Percentiles rank a stretch among this genome's conserved stretches.
These are phyloP conservation scores for Castanopsis chinensis DNA, from an alignment of 306 rosid species.

Conservation along the genomic window DNA sequence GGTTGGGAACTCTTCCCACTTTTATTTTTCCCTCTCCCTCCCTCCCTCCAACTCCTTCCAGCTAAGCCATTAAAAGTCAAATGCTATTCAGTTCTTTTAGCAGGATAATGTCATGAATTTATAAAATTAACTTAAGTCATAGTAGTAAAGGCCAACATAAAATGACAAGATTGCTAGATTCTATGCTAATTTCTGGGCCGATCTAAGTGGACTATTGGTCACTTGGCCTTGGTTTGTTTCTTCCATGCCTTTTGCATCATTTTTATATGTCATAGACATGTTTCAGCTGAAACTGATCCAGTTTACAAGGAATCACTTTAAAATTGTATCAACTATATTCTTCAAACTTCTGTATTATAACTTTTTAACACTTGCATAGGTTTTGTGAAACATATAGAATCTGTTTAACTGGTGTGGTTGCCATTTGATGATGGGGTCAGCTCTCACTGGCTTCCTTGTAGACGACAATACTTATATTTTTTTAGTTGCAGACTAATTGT, in stretches of 20 bases:
- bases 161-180: not conserved
- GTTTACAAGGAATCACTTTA: not conserved
- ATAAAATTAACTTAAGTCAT: no score
- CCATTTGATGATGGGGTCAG: not conserved
- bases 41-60: no score
- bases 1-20: not conserved
- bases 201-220: not conserved
- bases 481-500: not conserved
- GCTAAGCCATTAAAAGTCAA: no score
- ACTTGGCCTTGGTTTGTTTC: not conserved
- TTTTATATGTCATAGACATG: not conserved
- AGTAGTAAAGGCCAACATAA: no score
- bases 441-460: not conserved
- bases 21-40: no score
- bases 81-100: no score
- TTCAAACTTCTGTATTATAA: not conserved
- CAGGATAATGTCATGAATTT: no score
- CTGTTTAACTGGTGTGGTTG: not conserved
- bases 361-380: not conserved
- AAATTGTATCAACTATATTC: not conserved
- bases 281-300: not conserved
- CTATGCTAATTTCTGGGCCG: not conserved
- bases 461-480: not conserved
- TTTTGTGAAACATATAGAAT: not conserved
- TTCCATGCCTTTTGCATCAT: not conserved